Conservation (phyloP, 768 basidiomycete species). For the Harrya chromipes region DNA sequence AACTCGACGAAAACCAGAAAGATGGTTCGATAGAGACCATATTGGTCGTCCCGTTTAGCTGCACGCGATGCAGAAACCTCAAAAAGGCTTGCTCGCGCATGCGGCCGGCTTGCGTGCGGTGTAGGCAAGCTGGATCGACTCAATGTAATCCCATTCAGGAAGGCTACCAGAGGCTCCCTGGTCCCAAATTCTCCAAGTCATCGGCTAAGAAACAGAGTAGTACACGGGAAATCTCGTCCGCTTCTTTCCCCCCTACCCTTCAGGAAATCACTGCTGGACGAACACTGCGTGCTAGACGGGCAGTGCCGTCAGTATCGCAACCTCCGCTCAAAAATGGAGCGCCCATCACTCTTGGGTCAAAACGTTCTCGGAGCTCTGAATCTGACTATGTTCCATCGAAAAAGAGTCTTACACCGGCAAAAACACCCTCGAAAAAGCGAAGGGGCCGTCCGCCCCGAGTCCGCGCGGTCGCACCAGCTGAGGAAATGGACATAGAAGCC, state of each 20-base stretch:
- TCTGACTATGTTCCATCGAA: background rate
- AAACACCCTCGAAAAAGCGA: background rate
- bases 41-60: constrained; percentile 21
- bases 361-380: constrained; percentile 17
- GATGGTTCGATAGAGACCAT: constrained; percentile 12
- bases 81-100: constrained; percentile 25
- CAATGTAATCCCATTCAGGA: background rate
- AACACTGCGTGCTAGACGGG: background rate
- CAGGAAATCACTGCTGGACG: background rate
- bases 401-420: constrained; percentile 6
- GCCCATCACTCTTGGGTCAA: constrained; percentile 1
- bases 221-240: too few species aligned
- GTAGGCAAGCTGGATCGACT: constrained; percentile 1
- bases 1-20: constrained; percentile 17
- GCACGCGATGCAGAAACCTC: constrained; percentile 11
- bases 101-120: constrained; percentile 25
- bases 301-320: background rate
- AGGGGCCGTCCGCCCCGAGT: background rate
- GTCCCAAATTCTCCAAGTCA: constrained; percentile 10
- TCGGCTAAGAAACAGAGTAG: too few species aligned
- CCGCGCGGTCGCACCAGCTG: background rate
- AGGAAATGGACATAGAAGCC: background rate
- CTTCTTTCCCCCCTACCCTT: background rate
- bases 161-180: constrained; percentile 26
- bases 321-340: background rate